These are phyloP conservation scores for Rubia yunnanensis DNA, from an alignment of 257 asterid genomes.

Conservation along the genomic window DNA sequence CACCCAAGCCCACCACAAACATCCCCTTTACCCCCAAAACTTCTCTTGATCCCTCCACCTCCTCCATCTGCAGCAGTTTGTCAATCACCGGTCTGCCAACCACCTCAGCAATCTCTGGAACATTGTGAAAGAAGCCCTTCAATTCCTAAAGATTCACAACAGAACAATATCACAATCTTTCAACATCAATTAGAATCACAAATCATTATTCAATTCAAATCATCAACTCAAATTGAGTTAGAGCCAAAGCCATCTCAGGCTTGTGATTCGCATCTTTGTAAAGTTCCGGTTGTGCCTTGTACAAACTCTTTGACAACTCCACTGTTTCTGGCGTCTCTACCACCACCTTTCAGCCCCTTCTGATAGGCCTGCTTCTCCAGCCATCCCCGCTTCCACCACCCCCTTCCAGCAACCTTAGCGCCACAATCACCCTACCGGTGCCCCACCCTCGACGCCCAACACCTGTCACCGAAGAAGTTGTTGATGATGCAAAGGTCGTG, in stretches of 20 bases:
- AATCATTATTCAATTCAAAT: too few species aligned
- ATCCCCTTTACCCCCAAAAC: too few species aligned
- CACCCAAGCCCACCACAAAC: too few species aligned
- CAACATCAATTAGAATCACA: not conserved
- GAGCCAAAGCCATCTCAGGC: constrained; percentile 97
- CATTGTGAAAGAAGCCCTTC: constrained; percentile 48
- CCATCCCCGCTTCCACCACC: too few species aligned
- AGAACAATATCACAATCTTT: not conserved
- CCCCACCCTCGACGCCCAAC: too few species aligned
- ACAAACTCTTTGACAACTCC: constrained; percentile 60
- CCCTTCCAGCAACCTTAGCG: too few species aligned
- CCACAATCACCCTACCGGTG: too few species aligned
- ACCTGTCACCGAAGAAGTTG: too few species aligned
- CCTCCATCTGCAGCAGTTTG: constrained; percentile 38
- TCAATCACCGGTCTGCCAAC: constrained; percentile 47
- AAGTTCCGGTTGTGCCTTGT: constrained; percentile 51
- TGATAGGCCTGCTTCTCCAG: too few species aligned
- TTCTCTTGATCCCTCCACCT: constrained; percentile 44
- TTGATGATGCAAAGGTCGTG: too few species aligned
- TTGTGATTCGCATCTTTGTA: constrained; percentile 94
- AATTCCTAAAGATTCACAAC: constrained; percentile 54
- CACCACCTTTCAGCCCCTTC: too few species aligned
- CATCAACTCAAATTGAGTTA: constrained; percentile 58
- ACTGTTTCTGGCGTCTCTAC: too few species aligned
- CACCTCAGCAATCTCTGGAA: constrained; percentile 88